Evolutionary conservation across 805 yeast species (phyloP), one percentile per base, ranked within the genome.

Genomic region (Crinitomyces ghanaensis): DNA sequence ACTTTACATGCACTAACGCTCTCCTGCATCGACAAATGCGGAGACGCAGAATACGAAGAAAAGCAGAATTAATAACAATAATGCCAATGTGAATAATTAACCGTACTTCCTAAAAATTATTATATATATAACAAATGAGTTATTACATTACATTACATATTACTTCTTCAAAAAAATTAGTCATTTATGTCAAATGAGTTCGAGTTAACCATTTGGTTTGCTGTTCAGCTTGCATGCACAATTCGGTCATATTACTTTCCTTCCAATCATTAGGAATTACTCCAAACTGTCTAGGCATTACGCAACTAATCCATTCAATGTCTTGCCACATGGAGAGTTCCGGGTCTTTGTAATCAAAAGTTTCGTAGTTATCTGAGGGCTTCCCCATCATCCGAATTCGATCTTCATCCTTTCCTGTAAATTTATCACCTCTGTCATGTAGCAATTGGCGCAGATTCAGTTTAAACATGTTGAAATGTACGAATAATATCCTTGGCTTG

Each of bases 401-500:
- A 7, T 65, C 56, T 2, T 68, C 71, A 6, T 60, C 59, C 17
- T 56, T 61, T 27, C 59, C 56, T 32, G 63, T 60, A 2, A 62
- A 61, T 39, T 19, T 25, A 33, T 63, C 60, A 2, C 61, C 62
- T 9, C 29, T 32, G 4, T 13, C n/a, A 17, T 15, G 12, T 14
- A 42, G 20, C 8, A 76, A 58, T 11, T 56, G 54, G 63, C 75
- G 68, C 2, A 82, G 82, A 47, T 77, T 72, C 37, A 77, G 54
- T 50, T 77, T 77, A 7, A 82, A 82, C 55, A 65, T 69, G 48
- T 77, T 76, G 19, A 80, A 72, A 48, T 77, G 84, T 31, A 75
- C 66, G 43, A 77, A 76, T 37, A 74, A 45, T 12, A 17, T 13
- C 11, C 33, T 23, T n/a, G 40, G 35, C 6, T 7, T 6, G 9